Evolutionary conservation across 768 basidiomycete species (phyloP), one percentile per base, ranked within the genome.

Genomic region (Pleurotus ostreatus): DNA sequence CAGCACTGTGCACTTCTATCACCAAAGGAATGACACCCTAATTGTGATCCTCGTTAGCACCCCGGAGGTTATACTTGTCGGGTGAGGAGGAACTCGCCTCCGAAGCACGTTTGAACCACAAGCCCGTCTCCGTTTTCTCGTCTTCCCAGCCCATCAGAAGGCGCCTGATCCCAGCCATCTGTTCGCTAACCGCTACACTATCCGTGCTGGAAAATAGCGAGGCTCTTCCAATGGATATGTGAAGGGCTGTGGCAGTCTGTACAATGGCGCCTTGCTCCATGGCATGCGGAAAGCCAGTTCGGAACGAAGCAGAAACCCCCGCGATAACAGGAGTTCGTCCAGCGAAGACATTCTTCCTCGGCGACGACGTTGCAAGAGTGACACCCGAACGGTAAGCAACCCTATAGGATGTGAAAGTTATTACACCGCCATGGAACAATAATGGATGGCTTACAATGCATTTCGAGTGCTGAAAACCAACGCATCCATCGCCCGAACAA

Each of bases 401-500:
- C 46, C 87, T 89, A 57, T 11, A 30, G 16, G 38, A 38, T n/a
- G 26, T n/a, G 37, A 26, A 60, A 38, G 61, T 43, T 15, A 22
- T 48, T 41, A 3, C 30, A 8, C 8, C 3, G 8, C 30, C 30
- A 46, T 6, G 37, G 18, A 12, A 44, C 55, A 16, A 45, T 20
- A 20, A 49, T 37, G 47, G 60, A 18, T 8, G 22, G 73, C 88
- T 71, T 65, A 90, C 90, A 91, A 66, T 34, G 86, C 84, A 67
- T 90, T 80, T 59, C 88, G 78, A 2, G 87, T 88, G 4, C 78
- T 78, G 62, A 92, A 92, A 62, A 81, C 75, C 22, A 90, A 73
- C 1, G 84, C 87, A 65, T 93, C 91, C 44, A 80, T 78, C 6
- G 86, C 89, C 49, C 82, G 76, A 11, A 84, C 71, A 6, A 89